phyloP scores from a whole-genome alignment of 148 eudicot genomes.

The Talinum fruticosum region DNA sequence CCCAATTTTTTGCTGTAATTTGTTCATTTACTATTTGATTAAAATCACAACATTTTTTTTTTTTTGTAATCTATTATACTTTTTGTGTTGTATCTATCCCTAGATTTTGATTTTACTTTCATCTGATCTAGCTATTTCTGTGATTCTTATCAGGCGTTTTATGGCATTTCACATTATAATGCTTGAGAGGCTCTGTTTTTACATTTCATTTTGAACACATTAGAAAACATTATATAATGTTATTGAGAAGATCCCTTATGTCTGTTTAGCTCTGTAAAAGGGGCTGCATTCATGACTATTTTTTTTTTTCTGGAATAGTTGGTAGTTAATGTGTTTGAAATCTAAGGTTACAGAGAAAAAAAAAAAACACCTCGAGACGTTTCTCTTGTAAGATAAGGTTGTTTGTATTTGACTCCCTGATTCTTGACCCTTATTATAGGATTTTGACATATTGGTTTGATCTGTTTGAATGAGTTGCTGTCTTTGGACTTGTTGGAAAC shows the following conservation, averaged over 20 bases:
- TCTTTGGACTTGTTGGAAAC: background rate
- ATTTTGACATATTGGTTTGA: too few species aligned
- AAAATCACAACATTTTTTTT: constrained; percentile 11
- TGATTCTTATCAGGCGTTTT: background rate
- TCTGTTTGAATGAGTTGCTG: background rate
- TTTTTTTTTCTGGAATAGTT: background rate
- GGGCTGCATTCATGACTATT: background rate
- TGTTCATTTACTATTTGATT: constrained; percentile 23
- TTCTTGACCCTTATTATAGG: too few species aligned
- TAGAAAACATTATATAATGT: constrained; percentile 5
- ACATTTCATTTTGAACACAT: background rate
- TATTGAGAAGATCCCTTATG: background rate
- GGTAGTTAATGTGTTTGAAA: background rate
- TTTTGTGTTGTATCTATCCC: background rate
- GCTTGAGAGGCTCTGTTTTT: background rate
- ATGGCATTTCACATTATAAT: background rate
- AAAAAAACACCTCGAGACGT: background rate
- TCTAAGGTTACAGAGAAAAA: too few species aligned
- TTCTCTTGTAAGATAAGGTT: background rate
- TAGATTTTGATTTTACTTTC: background rate
- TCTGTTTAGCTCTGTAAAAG: background rate
- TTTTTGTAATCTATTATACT: background rate
- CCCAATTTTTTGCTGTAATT: constrained; percentile 4
- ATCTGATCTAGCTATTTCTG: background rate
- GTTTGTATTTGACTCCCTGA: too few species aligned